Percentiles rank a stretch among this genome's conserved stretches.
phyloP scores from a whole-genome alignment of 1,139 yeast species.

The Protomyces inundatus region DNA sequence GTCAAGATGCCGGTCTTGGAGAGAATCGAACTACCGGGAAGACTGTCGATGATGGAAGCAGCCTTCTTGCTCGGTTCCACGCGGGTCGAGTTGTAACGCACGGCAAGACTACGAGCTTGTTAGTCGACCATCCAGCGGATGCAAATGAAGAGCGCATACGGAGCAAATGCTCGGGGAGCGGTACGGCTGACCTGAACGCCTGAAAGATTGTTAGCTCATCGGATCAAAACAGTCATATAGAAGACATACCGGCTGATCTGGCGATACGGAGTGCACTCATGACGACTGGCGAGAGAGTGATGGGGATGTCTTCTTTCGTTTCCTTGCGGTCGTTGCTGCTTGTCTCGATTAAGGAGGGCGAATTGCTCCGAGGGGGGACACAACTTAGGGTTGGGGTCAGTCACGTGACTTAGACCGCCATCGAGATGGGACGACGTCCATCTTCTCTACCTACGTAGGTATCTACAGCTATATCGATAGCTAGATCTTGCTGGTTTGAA shows the following conservation, averaged over 20 bases:
- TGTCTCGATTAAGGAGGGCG: not conserved
- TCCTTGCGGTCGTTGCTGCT: not conserved
- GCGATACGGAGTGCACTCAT: not conserved
- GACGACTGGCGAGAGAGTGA: not conserved
- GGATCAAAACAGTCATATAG: not conserved
- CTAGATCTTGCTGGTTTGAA: too few species aligned
- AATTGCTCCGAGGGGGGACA: not conserved
- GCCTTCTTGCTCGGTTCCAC: slow-evolving; percentile 89
- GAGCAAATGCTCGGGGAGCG: not conserved
- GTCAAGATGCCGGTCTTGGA: slow-evolving; percentile 94
- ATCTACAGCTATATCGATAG: too few species aligned
- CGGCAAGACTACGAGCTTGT: not conserved
- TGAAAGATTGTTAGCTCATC: not conserved
- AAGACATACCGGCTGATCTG: not conserved
- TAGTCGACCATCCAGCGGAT: not conserved
- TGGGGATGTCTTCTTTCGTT: not conserved
- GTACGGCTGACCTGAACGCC: not conserved
- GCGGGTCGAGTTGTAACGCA: slow-evolving; percentile 36
- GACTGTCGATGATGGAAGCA: slow-evolving; percentile 75
- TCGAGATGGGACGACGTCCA: too few species aligned
- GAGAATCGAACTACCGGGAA: slow-evolving; percentile 84
- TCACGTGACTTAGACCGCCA: too few species aligned
- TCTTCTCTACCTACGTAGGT: too few species aligned
- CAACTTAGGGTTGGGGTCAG: too few species aligned
- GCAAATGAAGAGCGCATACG: not conserved